Percentiles rank a stretch among this genome's conserved stretches.
Evolutionary conservation across 2,329 filamentous ascomycete genomes (phyloP).

Genomic region (Emericellopsis cladophorae): DNA sequence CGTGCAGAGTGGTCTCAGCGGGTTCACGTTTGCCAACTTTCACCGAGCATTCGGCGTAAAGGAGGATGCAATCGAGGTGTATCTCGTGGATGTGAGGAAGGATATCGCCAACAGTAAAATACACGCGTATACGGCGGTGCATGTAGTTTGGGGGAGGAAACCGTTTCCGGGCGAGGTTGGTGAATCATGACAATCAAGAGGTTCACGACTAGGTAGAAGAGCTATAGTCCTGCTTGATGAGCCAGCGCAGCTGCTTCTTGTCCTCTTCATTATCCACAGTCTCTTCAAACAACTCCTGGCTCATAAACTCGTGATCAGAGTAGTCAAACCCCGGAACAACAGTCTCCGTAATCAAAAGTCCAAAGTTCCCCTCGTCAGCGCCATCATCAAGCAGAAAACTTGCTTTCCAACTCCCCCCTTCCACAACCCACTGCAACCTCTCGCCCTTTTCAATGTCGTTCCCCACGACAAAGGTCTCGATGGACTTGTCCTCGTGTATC

Average conservation of each 20-base stretch:
- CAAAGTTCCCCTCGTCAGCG: conserved; percentile 19
- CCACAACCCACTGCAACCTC: conserved; percentile 54
- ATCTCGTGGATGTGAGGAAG: conserved; percentile 33
- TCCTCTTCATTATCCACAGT: conserved; percentile 35
- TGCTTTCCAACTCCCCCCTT: conserved; percentile 55
- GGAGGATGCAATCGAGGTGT: conserved; percentile 20
- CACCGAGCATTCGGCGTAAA: conserved; percentile 18
- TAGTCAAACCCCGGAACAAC: conserved; percentile 58
- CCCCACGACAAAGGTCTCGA: conserved; percentile 56
- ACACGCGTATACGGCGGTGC: conserved; percentile 35
- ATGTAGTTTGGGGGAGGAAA: conserved; percentile 38
- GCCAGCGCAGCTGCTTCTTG: conserved; percentile 32
- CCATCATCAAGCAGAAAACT: conserved; percentile 40
- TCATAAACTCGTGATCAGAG: conserved; percentile 54
- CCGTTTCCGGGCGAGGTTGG: conserved; percentile 26
- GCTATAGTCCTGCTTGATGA: conserved; percentile 16
- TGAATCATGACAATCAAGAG: no score
- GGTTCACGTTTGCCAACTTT: conserved; percentile 27
- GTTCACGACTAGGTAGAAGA: no score
- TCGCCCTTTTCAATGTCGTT: conserved; percentile 43
- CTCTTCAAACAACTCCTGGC: conserved; percentile 25
- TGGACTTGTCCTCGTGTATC: conserved; percentile 41
- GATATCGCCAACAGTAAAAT: conserved; percentile 30
- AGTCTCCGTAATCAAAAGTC: conserved; percentile 54
- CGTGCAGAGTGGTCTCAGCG: conserved; percentile 27